Base-by-base conservation (phyloP, 1,284 basidiomycete genomes). In the Cystobasidium sp. region DNA sequence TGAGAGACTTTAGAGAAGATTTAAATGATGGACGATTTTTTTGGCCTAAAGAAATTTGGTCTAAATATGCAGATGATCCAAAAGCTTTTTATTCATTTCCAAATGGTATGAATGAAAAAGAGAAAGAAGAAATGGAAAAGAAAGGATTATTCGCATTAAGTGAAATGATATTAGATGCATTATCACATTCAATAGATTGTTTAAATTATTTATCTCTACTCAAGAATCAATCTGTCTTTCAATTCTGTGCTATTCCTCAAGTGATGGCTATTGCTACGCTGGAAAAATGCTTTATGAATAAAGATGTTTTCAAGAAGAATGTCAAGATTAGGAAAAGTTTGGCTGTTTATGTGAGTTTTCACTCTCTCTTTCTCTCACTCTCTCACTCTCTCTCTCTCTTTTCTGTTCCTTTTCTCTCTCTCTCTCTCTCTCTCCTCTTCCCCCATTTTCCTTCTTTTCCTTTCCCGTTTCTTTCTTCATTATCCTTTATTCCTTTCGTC, bases 241-340 rank as follows among this genome's bases (percentile, higher is more conserved):
- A 93, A 83, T 99, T 99, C 84, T 94, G 93, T 79, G 94, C 96
- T 3, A 93, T 98, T 75, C 96, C 96, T 10, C 93, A 92, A 44
- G 88, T 90, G 24, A 98, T 99, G 96, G 94, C 96, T 0, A 91
- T 99, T 78, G 95, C 97, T 6, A 99, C 95, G 7, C 85, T 99
- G 37, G 88, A 91, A 63, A 82, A 91, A 68, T 96, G 94, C 83
- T 97, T 95, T 84, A 93, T 92, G 91, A 99, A 99, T 84, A 88
- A 88, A 1, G 85, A 86, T n/a, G 91, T 99, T 85, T 89, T 97
- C 83, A 87, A 91, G 79, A 84, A 87, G 80, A 97, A 97, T 80
- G 90, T 98, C 82, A 98, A 99, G 84, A 99, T 99, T 79, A 88
- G 96, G 73, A 96, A 95, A 82, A 93, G 93, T 0, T 88, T 91